Evolutionary conservation across 352 stramenopile species (phyloP).

Genomic region (Globisporangium splendens): DNA sequence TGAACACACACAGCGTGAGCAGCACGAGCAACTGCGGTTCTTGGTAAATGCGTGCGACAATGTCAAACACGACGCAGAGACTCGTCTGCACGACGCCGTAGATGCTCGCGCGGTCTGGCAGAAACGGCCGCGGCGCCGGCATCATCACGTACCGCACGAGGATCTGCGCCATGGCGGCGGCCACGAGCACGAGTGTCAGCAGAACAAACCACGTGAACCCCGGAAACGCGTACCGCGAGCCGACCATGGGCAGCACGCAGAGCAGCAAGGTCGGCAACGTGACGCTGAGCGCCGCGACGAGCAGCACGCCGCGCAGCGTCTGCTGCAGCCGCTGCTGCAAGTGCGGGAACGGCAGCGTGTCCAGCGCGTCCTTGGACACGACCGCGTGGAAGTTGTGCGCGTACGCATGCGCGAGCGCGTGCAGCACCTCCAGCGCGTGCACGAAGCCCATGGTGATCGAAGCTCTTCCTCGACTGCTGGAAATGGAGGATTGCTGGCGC

Average conservation of each 20-base stretch:
- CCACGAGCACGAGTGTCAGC: constrained; percentile 20
- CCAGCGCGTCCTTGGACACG: not conserved
- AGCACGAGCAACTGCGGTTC: constrained; percentile 48
- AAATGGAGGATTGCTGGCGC: no score
- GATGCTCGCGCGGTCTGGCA: constrained; percentile 20
- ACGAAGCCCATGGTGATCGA: constrained; percentile 32
- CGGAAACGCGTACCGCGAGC: constrained; percentile 30
- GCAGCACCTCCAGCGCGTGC: constrained; percentile 47
- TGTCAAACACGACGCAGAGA: constrained; percentile 32
- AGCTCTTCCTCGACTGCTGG: no score
- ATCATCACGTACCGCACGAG: constrained; percentile 45
- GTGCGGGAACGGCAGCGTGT: constrained; percentile 28
- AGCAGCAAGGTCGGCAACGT: constrained; percentile 7
- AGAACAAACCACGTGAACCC: constrained; percentile 22
- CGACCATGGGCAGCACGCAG: constrained; percentile 21
- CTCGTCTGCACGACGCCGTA: constrained; percentile 28
- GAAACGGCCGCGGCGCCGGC: constrained; percentile 22
- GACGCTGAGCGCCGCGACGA: constrained; percentile 14
- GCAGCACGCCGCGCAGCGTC: constrained; percentile 31
- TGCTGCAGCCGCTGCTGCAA: constrained; percentile 58
- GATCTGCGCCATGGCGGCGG: constrained; percentile 24
- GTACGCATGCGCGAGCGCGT: constrained; percentile 37
- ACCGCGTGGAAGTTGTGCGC: constrained; percentile 13
- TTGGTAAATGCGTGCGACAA: constrained; percentile 23
- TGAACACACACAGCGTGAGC: constrained; percentile 33